Conservation (phyloP, 2,329 filamentous ascomycete species). For the Botryotinia convoluta region DNA sequence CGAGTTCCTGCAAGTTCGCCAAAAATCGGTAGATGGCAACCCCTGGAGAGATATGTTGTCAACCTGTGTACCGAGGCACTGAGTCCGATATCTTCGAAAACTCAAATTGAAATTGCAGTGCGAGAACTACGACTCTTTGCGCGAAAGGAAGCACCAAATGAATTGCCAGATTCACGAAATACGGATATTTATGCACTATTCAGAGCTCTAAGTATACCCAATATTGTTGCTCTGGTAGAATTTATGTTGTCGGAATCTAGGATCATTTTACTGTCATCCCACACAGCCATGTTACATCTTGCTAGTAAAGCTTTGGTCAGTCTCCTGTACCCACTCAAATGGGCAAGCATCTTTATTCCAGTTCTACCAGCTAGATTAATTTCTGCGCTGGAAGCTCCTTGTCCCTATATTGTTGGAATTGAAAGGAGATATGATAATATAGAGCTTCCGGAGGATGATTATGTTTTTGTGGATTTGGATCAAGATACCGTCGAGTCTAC, state of each 20-base stretch:
- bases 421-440: constrained; percentile 86
- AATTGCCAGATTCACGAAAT: constrained; percentile 86
- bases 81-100: constrained; percentile 88
- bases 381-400: constrained; percentile 89
- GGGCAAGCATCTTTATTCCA: constrained; percentile 93
- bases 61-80: constrained; percentile 95
- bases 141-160: constrained; percentile 87
- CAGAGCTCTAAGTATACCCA: constrained; percentile 82
- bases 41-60: constrained; percentile 92
- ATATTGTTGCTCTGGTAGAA: constrained; percentile 90
- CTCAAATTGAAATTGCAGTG: constrained; percentile 88
- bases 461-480: constrained; percentile 91
- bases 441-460: constrained; percentile 90
- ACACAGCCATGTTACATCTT: constrained; percentile 93
- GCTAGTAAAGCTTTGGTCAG: constrained; percentile 84
- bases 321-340: constrained; percentile 85
- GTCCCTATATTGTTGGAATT: constrained; percentile 94
- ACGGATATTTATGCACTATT: constrained; percentile 93
- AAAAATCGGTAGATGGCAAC: constrained; percentile 90
- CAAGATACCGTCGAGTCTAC: constrained; percentile 87
- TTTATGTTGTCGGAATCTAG: constrained; percentile 90
- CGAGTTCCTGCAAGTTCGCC: constrained; percentile 86
- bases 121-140: constrained; percentile 90
- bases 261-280: constrained; percentile 93
- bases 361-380: constrained; percentile 83